A percentile compares a stretch with the other conserved stretches of the same genome.
Conservation (phyloP, 345 rosid species). For the Citrus inodora region DNA sequence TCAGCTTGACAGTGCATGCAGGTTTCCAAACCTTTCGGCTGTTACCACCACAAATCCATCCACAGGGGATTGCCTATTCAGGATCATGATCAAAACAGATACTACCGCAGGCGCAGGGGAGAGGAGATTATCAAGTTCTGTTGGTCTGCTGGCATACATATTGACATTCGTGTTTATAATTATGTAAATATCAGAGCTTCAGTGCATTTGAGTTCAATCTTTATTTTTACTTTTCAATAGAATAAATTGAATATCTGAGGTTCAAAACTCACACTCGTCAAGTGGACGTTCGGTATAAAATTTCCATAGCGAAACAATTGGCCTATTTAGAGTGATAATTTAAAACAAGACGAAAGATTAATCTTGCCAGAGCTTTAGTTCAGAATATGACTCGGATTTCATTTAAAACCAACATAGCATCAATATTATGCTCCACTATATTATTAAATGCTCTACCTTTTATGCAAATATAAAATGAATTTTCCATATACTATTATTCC, state of each 20-base stretch:
- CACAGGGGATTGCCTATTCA: conserved; percentile 47
- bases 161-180: conserved; percentile 20
- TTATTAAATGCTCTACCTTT: no score
- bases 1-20: conserved; percentile 58
- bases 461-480: no score
- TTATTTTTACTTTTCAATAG: neutral
- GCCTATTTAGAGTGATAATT: neutral
- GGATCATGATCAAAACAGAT: conserved; percentile 45
- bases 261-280: neutral
- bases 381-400: neutral
- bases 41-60: conserved; percentile 45
- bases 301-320: neutral
- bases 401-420: neutral
- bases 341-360: no score
- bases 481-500: no score
- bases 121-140: conserved; percentile 5
- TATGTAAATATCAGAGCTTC: conserved; percentile 27
- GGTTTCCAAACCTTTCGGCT: conserved; percentile 48
- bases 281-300: neutral
- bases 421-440: neutral
- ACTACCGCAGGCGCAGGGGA: neutral
- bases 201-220: conserved; percentile 9
- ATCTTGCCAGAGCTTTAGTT: no score
- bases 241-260: neutral
- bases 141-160: conserved; percentile 10